A percentile compares a stretch with the other conserved stretches of the same genome.
phyloP scores from a whole-genome alignment of 345 rosid genomes.

The Boechera stricta region DNA sequence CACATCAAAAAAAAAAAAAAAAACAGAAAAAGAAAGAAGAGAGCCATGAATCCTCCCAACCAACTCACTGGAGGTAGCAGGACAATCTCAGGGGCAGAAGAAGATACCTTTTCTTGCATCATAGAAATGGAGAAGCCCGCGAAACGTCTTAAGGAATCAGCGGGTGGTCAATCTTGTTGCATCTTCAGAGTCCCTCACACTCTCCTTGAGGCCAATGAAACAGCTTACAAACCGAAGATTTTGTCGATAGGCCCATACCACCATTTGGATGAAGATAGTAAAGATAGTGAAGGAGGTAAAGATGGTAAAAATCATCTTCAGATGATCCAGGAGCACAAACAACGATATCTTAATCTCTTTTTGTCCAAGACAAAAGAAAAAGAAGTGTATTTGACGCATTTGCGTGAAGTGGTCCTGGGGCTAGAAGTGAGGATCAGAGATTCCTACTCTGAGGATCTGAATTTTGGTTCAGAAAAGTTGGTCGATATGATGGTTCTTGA shows the following conservation, averaged over 20 bases:
- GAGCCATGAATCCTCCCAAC: slow-evolving; percentile 1
- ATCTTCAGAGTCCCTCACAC: slow-evolving; percentile 58
- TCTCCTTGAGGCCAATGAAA: slow-evolving; percentile 39
- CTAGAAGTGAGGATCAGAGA: slow-evolving; percentile 35
- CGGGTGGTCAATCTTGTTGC: slow-evolving; percentile 49
- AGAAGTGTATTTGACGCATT: slow-evolving; percentile 12
- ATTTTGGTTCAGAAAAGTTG: slow-evolving; percentile 20
- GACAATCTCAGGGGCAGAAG: neutral
- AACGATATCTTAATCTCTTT: slow-evolving; percentile 40
- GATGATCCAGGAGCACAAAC: slow-evolving; percentile 62
- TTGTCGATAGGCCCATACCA: slow-evolving; percentile 60
- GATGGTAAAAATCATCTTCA: slow-evolving; percentile 20
- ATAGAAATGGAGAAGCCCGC: neutral
- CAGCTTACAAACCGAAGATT: slow-evolving; percentile 53
- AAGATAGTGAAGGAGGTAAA: no score
- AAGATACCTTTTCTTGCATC: neutral
- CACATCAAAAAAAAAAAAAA: neutral
- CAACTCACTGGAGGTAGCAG: neutral
- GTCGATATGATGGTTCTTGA: slow-evolving; percentile 58
- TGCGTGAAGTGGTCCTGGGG: neutral
- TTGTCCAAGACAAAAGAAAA: slow-evolving; percentile 24
- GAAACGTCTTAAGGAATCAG: slow-evolving; percentile 25
- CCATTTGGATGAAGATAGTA: slow-evolving; percentile 13
- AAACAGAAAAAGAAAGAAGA: no score
- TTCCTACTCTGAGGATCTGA: slow-evolving; percentile 46